Percentiles rank a stretch among this genome's conserved stretches.
Conservation (phyloP, 2,329 filamentous ascomycete genomes). For the Passalora sequoiae region DNA sequence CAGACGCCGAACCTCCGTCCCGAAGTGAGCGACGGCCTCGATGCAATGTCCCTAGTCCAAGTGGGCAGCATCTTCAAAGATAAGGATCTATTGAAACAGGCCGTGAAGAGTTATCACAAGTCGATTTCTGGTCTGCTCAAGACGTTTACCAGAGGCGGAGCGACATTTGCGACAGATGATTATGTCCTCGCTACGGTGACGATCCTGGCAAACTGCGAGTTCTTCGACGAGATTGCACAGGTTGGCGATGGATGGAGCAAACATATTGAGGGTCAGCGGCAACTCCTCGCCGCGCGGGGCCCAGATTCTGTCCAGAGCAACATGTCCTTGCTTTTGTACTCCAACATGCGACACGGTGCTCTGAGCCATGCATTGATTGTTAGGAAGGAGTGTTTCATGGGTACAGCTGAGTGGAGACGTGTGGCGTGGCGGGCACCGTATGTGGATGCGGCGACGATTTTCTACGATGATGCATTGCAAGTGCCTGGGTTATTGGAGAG, state of each 20-base stretch:
- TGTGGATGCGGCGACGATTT: slow-evolving; percentile 22
- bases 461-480: slow-evolving; percentile 31
- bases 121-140: slow-evolving; percentile 22
- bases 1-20: slow-evolving; percentile 17
- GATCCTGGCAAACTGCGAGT: slow-evolving; percentile 29
- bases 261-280: slow-evolving; percentile 28
- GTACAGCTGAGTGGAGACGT: slow-evolving; percentile 26
- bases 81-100: slow-evolving; percentile 21
- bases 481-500: slow-evolving; percentile 27
- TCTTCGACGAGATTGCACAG: slow-evolving; percentile 31
- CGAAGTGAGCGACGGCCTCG: slow-evolving; percentile 25
- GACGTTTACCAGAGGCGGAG: slow-evolving; percentile 15
- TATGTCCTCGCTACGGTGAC: slow-evolving; percentile 29
- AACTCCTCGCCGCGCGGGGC: slow-evolving; percentile 29
- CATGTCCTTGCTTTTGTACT: slow-evolving; percentile 27
- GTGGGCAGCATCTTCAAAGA: slow-evolving; percentile 28
- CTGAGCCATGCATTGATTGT: slow-evolving; percentile 25
- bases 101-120: slow-evolving; percentile 24
- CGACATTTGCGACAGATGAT: slow-evolving; percentile 22
- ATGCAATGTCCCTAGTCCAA: slow-evolving; percentile 29
- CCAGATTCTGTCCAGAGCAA: slow-evolving; percentile 23
- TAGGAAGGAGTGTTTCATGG: slow-evolving; percentile 28
- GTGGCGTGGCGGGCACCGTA: slow-evolving; percentile 23
- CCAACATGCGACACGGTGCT: slow-evolving; percentile 26
- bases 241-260: slow-evolving; percentile 27